phyloP scores from a whole-genome alignment of 768 basidiomycete genomes.

The Tylopilus cervinicoccineus region DNA sequence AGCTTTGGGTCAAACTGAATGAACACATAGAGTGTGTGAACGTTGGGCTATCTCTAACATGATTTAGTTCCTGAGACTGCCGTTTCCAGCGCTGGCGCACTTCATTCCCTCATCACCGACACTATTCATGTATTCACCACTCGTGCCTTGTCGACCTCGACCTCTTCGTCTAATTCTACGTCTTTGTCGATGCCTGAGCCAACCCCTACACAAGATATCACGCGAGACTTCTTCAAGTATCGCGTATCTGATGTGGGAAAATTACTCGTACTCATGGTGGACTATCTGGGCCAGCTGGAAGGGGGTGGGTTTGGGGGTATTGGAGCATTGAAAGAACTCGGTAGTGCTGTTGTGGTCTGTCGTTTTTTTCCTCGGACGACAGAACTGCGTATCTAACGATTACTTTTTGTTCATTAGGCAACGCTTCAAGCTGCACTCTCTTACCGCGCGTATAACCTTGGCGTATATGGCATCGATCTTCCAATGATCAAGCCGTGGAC shows the following conservation, averaged over 20 bases:
- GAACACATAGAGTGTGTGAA: slow-evolving; percentile 55
- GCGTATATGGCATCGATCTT: slow-evolving; percentile 73
- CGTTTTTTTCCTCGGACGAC: not conserved
- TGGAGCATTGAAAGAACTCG: slow-evolving; percentile 36
- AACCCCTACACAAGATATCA: slow-evolving; percentile 62
- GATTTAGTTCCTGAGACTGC: not conserved
- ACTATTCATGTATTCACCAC: slow-evolving; percentile 64
- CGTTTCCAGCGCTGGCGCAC: slow-evolving; percentile 45
- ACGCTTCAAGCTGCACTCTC: slow-evolving; percentile 69
- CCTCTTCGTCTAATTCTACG: slow-evolving; percentile 9
- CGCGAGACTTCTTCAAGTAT: slow-evolving; percentile 81
- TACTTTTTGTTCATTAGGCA: slow-evolving; percentile 40
- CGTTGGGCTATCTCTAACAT: not conserved
- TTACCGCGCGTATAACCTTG: slow-evolving; percentile 67
- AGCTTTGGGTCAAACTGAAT: slow-evolving; percentile 78
- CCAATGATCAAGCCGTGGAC: slow-evolving; percentile 83
- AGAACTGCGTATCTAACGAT: not conserved
- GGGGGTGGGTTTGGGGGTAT: slow-evolving; percentile 20
- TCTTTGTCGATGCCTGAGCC: slow-evolving; percentile 40
- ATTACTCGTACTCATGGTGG: slow-evolving; percentile 59
- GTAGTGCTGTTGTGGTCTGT: slow-evolving; percentile 56
- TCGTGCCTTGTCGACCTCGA: slow-evolving; percentile 9
- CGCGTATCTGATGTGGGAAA: slow-evolving; percentile 62
- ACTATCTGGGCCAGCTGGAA: slow-evolving; percentile 24
- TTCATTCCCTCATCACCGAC: slow-evolving; percentile 63